Conservation (phyloP, 345 rosid species). For the Gossypium bickii region DNA sequence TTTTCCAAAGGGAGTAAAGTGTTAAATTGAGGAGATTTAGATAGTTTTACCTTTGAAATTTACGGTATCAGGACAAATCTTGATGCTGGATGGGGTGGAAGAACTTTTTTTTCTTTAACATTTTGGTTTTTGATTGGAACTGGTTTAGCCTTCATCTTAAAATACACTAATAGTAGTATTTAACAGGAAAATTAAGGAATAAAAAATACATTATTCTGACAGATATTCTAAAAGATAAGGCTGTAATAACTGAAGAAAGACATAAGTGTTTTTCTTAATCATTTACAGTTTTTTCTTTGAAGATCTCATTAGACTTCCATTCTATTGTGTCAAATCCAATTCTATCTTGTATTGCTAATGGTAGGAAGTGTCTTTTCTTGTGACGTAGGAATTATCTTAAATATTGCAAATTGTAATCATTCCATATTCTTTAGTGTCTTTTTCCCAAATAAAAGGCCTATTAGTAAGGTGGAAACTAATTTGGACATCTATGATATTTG, state of each 20-base stretch:
- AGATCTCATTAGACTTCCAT: not conserved
- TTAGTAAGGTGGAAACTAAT: too few species aligned
- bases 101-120: not conserved
- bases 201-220: not conserved
- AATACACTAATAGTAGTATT: not conserved
- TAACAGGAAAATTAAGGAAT: not conserved
- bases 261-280: not conserved
- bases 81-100: conserved; percentile 65
- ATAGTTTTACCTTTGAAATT: conserved; percentile 45
- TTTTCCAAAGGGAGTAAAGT: conserved; percentile 53
- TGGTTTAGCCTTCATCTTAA: not conserved
- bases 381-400: too few species aligned
- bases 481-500: not conserved
- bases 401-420: too few species aligned
- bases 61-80: conserved; percentile 56
- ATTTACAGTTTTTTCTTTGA: not conserved
- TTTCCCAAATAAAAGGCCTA: too few species aligned
- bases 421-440: too few species aligned
- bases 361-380: not conserved
- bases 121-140: not conserved
- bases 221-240: not conserved
- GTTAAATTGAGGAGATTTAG: conserved; percentile 48
- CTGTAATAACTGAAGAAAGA: not conserved
- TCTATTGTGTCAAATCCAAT: not conserved
- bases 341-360: not conserved